Evolutionary conservation across 257 asterid species (phyloP), one percentile per base, ranked within the genome.

Genomic region (Nicotiana attenuata): DNA sequence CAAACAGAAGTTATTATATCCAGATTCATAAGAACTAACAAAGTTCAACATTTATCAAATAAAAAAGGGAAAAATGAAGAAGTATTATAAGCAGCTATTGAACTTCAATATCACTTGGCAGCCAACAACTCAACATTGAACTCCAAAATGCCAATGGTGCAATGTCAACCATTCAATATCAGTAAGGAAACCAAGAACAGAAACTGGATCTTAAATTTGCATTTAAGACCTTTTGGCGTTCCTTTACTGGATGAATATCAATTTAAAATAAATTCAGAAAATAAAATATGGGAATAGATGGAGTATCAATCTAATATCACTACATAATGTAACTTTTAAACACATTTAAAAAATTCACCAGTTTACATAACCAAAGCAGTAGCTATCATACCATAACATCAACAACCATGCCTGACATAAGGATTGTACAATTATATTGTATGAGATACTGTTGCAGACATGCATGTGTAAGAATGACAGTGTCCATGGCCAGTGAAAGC

Each of bases 281-380:
- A 45, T 45, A 45, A 45, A 45, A 45, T 13, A 60, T 38, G 16
- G 29, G 29, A 28, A 28, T 33, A 52, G 28, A 28, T 59, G 29
- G 2, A 68, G 29, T 28, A n/a, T 68, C 56, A 29, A 65, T n/a
- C n/a, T n/a, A n/a, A n/a, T n/a, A n/a, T n/a, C n/a, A n/a, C n/a
- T n/a, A n/a, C n/a, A n/a, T n/a, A n/a, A n/a, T n/a, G 78, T 77
- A 79, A 69, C 61, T 53, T 28, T 87, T 29, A 76, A 83, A 4
- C 52, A 81, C 67, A 57, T 81, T 28, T 64, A 81, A 88, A n/a
- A 87, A 19, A 80, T 84, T 81, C 84, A 64, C 20, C 79, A 65
- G 79, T 77, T n/a, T n/a, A n/a, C n/a, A n/a, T n/a, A n/a, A n/a
- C n/a, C n/a, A n/a, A n/a, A n/a, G n/a, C n/a, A n/a, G n/a, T n/a